Evolutionary conservation across 148 eudicot genomes (phyloP).

Genomic region (Bassia scoparia): DNA sequence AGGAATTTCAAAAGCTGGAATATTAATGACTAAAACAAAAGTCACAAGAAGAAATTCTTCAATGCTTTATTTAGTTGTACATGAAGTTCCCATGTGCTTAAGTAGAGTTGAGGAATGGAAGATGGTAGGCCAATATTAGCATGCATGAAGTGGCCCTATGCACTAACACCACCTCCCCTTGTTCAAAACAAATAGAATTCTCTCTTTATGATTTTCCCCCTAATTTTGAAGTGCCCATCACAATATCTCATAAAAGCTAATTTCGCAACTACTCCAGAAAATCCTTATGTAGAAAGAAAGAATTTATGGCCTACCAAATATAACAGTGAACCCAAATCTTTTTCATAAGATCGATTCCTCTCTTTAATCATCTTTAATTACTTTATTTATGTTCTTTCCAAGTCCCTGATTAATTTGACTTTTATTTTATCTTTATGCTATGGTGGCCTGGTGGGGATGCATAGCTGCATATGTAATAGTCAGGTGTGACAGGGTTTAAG

Average conservation of each 20-base stretch:
- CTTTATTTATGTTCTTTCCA: conserved; percentile 6
- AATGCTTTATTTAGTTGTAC: conserved; percentile 15
- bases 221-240: neutral
- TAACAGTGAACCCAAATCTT: conserved; percentile 25
- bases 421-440: neutral
- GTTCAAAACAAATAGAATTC: neutral
- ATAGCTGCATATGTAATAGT: conserved; percentile 27
- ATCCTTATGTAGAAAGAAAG: conserved; percentile 21
- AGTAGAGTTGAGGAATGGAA: conserved; percentile 17
- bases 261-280: conserved; percentile 14
- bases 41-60: conserved; percentile 7
- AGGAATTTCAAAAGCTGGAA: neutral
- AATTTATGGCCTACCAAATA: conserved; percentile 22
- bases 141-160: conserved; percentile 14
- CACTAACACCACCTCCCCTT: conserved; percentile 6
- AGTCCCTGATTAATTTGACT: neutral
- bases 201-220: neutral
- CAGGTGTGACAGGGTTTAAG: conserved; percentile 28
- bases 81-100: conserved; percentile 21
- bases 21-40: conserved; percentile 1
- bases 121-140: conserved; percentile 11
- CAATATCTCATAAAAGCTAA: conserved; percentile 5
- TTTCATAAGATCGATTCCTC: conserved; percentile 1
- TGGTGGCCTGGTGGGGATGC: neutral
- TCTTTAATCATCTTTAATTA: conserved; percentile 2